A percentile compares a stretch with the other conserved stretches of the same genome.
phyloP scores from a whole-genome alignment of 2,329 filamentous ascomycete genomes.

The Torrubiella hemipterigena region DNA sequence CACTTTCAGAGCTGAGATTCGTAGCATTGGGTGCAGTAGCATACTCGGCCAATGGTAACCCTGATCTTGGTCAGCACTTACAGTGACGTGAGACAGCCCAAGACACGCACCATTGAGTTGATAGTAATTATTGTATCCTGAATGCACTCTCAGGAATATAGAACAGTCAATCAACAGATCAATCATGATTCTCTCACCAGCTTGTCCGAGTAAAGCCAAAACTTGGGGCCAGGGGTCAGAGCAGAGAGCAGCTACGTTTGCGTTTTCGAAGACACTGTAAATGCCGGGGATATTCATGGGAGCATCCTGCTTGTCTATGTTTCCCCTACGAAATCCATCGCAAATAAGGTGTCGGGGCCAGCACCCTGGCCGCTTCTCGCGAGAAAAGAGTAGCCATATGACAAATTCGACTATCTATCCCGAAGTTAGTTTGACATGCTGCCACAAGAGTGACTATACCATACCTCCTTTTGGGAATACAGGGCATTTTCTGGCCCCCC shows the following conservation, averaged over 20 bases:
- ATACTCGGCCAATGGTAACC: too few relatives aligned
- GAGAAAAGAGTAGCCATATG: conserved; percentile 65
- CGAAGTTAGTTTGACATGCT: conserved; percentile 7
- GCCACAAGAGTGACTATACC: conserved; percentile 10
- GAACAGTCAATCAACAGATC: conserved; percentile 66
- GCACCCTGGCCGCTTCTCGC: conserved; percentile 26
- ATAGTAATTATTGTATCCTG: conserved; percentile 52
- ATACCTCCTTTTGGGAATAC: conserved; percentile 54
- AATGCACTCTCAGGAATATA: conserved; percentile 54
- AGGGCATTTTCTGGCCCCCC: conserved; percentile 28
- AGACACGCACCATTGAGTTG: conserved; percentile 60
- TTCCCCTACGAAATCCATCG: conserved; percentile 59
- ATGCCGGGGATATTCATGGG: conserved; percentile 51
- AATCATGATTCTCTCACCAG: conserved; percentile 67
- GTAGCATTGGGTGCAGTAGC: too few relatives aligned
- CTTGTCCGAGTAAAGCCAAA: conserved; percentile 59
- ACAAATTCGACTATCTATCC: conserved; percentile 64
- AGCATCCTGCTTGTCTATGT: conserved; percentile 15
- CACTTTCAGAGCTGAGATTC: not conserved
- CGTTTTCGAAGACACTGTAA: conserved; percentile 52
- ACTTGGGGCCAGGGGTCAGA: conserved; percentile 62
- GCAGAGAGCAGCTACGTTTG: conserved; percentile 58
- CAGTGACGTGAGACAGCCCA: conserved; percentile 3
- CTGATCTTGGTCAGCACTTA: too few relatives aligned
- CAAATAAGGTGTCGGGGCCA: conserved; percentile 65